phyloP scores from a whole-genome alignment of 192 early-diverging fungal species.

The Coemansia sp. region DNA sequence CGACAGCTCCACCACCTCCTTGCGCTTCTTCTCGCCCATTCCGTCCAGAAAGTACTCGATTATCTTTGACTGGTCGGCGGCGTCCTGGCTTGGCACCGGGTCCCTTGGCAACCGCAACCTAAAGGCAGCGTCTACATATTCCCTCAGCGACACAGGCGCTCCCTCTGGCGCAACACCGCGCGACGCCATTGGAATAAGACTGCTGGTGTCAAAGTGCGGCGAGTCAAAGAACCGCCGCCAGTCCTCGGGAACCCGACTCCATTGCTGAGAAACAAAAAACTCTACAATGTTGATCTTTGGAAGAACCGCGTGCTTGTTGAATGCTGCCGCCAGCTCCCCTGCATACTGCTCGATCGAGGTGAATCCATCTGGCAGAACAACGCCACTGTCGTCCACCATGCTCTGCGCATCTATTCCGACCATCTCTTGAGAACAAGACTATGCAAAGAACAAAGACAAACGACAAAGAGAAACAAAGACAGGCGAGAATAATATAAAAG shows the following conservation, averaged over 20 bases:
- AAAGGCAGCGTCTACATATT: slow-evolving; percentile 31
- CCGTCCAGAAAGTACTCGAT: slow-evolving; percentile 39
- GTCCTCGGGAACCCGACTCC: slow-evolving; percentile 29
- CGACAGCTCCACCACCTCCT: slow-evolving; percentile 46
- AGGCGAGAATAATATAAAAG: too few relatives aligned
- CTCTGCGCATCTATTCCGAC: background rate
- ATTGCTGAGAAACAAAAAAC: slow-evolving; percentile 41
- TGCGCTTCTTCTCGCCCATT: slow-evolving; percentile 50
- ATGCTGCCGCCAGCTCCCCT: slow-evolving; percentile 16
- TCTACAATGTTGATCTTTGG: slow-evolving; percentile 46
- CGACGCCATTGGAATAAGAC: slow-evolving; percentile 38
- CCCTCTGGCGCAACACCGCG: slow-evolving; percentile 8
- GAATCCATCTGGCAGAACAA: slow-evolving; percentile 33
- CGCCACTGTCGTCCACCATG: slow-evolving; percentile 9
- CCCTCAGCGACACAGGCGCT: slow-evolving; percentile 30
- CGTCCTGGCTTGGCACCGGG: background rate
- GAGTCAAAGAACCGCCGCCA: slow-evolving; percentile 40
- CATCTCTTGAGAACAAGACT: too few relatives aligned
- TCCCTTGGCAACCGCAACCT: slow-evolving; percentile 30
- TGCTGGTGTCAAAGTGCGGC: slow-evolving; percentile 12
- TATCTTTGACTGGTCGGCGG: slow-evolving; percentile 4
- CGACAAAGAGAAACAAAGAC: too few relatives aligned
- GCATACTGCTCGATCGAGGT: slow-evolving; percentile 30
- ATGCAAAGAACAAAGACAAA: too few relatives aligned
- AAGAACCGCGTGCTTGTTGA: slow-evolving; percentile 21